Evolutionary conservation across 441 rosid species (phyloP).

Genomic region (Metrosideros polymorpha): DNA sequence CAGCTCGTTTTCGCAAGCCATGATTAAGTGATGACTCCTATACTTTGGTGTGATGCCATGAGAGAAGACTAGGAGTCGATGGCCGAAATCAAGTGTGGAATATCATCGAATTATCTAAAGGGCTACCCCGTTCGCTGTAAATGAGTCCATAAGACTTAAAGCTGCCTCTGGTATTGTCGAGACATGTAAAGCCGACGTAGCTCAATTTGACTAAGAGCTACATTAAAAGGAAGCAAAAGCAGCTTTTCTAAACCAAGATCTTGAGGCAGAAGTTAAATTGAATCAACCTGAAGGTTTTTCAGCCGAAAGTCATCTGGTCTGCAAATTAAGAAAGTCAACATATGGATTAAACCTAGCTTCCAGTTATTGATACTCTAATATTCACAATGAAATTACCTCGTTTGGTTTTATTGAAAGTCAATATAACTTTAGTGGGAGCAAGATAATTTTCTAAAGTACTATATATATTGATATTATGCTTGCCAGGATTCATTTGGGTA

Average conservation of each 20-base stretch:
- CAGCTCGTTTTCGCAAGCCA: not conserved
- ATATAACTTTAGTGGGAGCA: not conserved
- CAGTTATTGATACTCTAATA: not conserved
- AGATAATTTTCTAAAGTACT: not conserved
- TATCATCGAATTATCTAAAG: not conserved
- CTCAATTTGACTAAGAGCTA: not conserved
- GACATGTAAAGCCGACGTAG: not conserved
- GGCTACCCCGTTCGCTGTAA: not conserved
- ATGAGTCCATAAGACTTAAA: not conserved
- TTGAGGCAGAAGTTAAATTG: not conserved
- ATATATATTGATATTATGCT: not conserved
- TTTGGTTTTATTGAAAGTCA: not conserved
- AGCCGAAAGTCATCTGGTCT: not conserved
- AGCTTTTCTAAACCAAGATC: not conserved
- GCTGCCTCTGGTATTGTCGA: not conserved
- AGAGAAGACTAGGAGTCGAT: not conserved
- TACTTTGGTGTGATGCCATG: not conserved
- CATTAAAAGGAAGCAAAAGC: not conserved
- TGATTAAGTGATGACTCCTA: not conserved
- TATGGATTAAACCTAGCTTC: not conserved
- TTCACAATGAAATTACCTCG: not conserved
- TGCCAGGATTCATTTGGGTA: not conserved
- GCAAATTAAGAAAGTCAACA: not conserved
- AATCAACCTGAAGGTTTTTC: not conserved
- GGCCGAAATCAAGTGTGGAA: not conserved